Percentiles rank a stretch among this genome's conserved stretches.
phyloP scores from a whole-genome alignment of 768 basidiomycete species.

The Coprinellus aureogranulatus region DNA sequence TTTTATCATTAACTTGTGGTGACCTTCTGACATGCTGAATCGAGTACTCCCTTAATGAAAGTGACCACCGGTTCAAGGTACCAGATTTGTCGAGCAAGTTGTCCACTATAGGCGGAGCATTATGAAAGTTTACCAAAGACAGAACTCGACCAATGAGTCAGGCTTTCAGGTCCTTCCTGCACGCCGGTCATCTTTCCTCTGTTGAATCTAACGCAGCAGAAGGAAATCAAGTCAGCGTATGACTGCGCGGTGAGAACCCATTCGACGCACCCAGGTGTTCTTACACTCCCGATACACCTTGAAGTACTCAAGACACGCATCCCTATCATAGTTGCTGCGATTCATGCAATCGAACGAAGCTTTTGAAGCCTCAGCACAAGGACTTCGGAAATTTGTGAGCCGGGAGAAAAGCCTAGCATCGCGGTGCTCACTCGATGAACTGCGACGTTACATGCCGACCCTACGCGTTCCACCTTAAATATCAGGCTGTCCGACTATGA shows the following conservation, averaged over 20 bases:
- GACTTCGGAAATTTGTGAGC: conserved; percentile 38
- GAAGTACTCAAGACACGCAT: conserved; percentile 75
- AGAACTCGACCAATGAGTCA: too few relatives aligned
- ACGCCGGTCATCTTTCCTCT: conserved; percentile 65
- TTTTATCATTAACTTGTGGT: too few relatives aligned
- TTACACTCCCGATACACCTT: conserved; percentile 83
- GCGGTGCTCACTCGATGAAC: conserved; percentile 37
- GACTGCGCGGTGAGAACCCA: too few relatives aligned
- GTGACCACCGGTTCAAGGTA: too few relatives aligned
- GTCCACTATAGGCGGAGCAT: too few relatives aligned
- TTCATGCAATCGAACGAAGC: conserved; percentile 74
- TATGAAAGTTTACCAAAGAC: too few relatives aligned
- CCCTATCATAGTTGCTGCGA: conserved; percentile 64
- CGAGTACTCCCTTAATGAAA: too few relatives aligned
- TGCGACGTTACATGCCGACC: conserved; percentile 27
- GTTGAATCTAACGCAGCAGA: conserved; percentile 49
- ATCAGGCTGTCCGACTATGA: too few relatives aligned
- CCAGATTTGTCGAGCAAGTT: too few relatives aligned
- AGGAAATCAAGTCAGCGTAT: too few relatives aligned
- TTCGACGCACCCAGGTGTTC: conserved; percentile 62
- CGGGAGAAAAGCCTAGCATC: neutral
- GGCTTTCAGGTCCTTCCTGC: conserved; percentile 26
- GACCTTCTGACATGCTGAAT: too few relatives aligned
- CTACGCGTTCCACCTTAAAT: conserved; percentile 12
- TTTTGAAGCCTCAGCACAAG: conserved; percentile 73